phyloP scores from a whole-genome alignment of 768 basidiomycete species.

The Lyophyllum atratum region DNA sequence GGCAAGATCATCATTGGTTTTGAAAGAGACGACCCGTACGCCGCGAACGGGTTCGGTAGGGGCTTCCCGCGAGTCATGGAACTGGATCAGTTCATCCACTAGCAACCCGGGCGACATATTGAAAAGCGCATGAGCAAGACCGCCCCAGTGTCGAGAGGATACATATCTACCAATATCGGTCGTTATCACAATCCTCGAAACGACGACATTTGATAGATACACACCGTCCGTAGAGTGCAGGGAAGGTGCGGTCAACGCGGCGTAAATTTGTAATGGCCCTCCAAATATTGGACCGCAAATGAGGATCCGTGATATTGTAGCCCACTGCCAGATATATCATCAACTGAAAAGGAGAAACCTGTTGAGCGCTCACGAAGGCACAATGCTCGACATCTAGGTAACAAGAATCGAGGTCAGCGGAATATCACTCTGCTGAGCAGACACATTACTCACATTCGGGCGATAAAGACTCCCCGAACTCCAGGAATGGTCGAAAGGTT shows the following conservation, averaged over 20 bases:
- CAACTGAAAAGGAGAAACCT: neutral
- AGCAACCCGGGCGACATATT: conserved; percentile 11
- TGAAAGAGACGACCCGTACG: conserved; percentile 14
- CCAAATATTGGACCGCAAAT: conserved; percentile 18
- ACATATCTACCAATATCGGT: conserved; percentile 16
- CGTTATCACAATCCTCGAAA: neutral
- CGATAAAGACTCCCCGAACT: conserved; percentile 40
- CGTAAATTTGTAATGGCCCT: conserved; percentile 22
- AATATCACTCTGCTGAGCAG: neutral
- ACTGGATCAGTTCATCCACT: conserved; percentile 28
- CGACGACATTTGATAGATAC: neutral
- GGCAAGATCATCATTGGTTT: conserved; percentile 11
- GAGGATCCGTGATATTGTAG: conserved; percentile 26
- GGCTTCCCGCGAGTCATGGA: conserved; percentile 18
- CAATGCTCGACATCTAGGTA: conserved; percentile 45
- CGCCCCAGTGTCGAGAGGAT: conserved; percentile 26
- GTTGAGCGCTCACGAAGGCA: conserved; percentile 39
- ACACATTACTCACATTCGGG: conserved; percentile 54
- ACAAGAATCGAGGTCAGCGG: neutral
- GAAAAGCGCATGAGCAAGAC: conserved; percentile 23
- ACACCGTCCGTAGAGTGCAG: conserved; percentile 14
- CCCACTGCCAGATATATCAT: conserved; percentile 22
- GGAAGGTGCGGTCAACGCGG: conserved; percentile 8
- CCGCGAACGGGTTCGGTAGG: neutral
- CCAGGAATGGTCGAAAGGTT: conserved; percentile 19